phyloP scores from a whole-genome alignment of 2,329 filamentous ascomycete species.

The Stagonosporopsis vannaccii region DNA sequence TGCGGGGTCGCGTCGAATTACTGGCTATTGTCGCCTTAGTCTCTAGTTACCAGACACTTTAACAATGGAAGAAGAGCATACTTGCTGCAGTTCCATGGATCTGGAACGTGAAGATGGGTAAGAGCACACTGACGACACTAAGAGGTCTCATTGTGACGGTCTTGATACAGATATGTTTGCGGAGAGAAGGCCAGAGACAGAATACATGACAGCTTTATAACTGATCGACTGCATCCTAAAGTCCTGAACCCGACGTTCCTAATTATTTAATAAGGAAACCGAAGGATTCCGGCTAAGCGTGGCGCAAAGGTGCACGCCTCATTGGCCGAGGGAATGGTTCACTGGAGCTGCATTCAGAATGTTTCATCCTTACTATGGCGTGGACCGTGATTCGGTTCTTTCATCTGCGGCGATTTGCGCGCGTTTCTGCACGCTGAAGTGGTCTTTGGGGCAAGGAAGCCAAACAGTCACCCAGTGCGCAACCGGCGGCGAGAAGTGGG shows the following conservation, averaged over 20 bases:
- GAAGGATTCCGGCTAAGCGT: not conserved
- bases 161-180: too few relatives aligned
- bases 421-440: conserved; percentile 9
- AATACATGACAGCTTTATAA: not conserved
- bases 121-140: not conserved
- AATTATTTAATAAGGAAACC: not conserved
- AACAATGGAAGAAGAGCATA: not conserved
- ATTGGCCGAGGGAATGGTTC: not conserved
- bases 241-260: conserved; percentile 2
- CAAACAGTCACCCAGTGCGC: not conserved
- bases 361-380: not conserved
- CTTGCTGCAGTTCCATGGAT: not conserved
- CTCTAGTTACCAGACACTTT: not conserved
- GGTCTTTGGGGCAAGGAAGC: not conserved
- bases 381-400: not conserved
- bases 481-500: not conserved
- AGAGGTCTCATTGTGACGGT: not conserved
- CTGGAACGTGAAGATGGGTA: not conserved
- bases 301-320: not conserved
- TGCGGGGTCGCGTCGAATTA: conserved; percentile 25
- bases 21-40: conserved; percentile 3
- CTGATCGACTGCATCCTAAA: not conserved
- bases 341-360: not conserved
- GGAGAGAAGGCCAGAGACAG: not conserved
- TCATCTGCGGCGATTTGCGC: conserved; percentile 16